Evolutionary conservation across 225 moss, liverwort and hornwort genomes (phyloP).

Genomic region (Neckera pumila): DNA sequence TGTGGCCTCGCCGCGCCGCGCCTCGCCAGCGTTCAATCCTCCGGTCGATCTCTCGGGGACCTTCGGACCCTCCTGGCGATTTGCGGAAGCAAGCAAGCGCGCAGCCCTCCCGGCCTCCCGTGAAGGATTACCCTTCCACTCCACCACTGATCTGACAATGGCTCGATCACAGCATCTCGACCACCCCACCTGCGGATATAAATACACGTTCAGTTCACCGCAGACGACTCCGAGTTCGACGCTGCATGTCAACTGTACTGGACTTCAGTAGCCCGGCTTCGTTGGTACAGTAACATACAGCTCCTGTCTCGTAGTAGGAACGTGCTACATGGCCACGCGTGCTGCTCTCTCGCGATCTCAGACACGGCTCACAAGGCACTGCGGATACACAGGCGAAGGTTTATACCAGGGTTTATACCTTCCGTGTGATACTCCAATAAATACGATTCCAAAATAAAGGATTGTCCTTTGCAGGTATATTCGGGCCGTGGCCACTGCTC

Average conservation of each 20-base stretch:
- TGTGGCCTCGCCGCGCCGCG: neutral
- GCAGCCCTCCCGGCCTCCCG: neutral
- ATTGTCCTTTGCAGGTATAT: neutral
- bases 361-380: neutral
- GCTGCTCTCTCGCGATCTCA: neutral
- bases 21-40: neutral
- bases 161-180: neutral
- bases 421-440: neutral
- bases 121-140: neutral
- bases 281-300: neutral
- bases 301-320: neutral
- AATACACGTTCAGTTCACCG: neutral
- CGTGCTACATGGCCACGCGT: neutral
- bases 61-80: neutral
- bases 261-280: neutral
- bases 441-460: neutral
- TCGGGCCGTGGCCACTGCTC: neutral
- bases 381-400: neutral
- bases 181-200: neutral
- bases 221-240: neutral
- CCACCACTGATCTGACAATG: neutral
- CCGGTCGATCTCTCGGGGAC: neutral
- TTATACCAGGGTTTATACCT: slow-evolving; percentile 10
- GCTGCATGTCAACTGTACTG: neutral
- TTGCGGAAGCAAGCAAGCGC: neutral